Evolutionary conservation across 352 stramenopile species (phyloP).

Genomic region (Phytopythium mirpurense): DNA sequence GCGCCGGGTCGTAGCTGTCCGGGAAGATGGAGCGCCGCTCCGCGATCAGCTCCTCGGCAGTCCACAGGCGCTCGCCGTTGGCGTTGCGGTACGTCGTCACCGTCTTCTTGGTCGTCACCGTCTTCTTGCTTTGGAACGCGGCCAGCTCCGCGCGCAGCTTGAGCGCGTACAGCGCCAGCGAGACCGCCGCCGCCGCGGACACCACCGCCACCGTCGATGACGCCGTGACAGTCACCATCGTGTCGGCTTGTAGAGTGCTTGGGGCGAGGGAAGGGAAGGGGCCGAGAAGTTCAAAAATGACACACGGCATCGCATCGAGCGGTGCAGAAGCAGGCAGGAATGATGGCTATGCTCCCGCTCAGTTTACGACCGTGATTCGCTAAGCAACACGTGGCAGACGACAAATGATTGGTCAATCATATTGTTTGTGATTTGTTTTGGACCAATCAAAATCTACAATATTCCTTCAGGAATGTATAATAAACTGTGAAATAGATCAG

Average conservation of each 20-base stretch:
- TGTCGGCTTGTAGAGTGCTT: constrained; percentile 6
- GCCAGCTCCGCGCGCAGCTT: constrained; percentile 26
- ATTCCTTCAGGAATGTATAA: no score
- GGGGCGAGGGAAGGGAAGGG: constrained; percentile 7
- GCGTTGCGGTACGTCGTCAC: constrained; percentile 14
- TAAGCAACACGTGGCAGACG: not conserved
- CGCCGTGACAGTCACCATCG: constrained; percentile 15
- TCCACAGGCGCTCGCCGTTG: constrained; percentile 39
- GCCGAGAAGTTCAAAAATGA: not conserved
- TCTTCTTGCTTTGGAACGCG: constrained; percentile 11
- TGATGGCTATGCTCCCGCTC: not conserved
- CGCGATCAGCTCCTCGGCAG: constrained; percentile 72
- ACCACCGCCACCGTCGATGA: constrained; percentile 21
- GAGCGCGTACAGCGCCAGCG: constrained; percentile 29
- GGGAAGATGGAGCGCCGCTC: constrained; percentile 75
- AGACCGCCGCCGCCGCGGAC: constrained; percentile 26
- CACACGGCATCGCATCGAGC: no score
- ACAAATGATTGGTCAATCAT: constrained; percentile 2
- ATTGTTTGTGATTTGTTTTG: no score
- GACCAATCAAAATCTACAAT: no score
- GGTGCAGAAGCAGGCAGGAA: not conserved
- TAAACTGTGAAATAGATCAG: no score
- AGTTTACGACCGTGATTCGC: not conserved
- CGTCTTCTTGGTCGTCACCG: constrained; percentile 16
- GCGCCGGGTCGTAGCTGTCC: constrained; percentile 52